These are phyloP conservation scores for Nakazawaea ernobii DNA, from an alignment of 805 yeast genomes.

Conservation along the genomic window DNA sequence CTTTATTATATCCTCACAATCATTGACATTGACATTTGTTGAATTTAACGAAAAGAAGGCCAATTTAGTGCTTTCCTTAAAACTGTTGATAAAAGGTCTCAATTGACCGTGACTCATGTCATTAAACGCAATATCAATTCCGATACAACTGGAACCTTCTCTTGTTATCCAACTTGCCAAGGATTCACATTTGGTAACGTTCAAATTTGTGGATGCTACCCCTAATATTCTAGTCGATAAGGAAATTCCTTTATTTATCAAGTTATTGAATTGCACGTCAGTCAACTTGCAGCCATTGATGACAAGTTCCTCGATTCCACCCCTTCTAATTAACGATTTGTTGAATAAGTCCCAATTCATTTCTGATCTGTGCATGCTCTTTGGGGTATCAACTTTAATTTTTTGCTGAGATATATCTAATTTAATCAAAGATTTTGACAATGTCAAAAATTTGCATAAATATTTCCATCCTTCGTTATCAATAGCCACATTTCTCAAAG, in stretches of 20 bases:
- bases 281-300: conserved; percentile 49
- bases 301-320: conserved; percentile 54
- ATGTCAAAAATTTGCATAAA: conserved; percentile 41
- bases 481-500: conserved; percentile 50
- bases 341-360: conserved; percentile 52
- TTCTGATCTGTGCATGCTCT: conserved; percentile 31
- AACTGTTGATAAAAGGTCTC: conserved; percentile 37
- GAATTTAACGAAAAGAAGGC: conserved; percentile 49
- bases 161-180: conserved; percentile 44
- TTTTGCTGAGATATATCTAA: conserved; percentile 54
- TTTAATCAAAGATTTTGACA: conserved; percentile 38
- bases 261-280: conserved; percentile 32
- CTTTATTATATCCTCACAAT: conserved; percentile 33
- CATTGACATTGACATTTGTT: conserved; percentile 34
- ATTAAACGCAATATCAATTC: conserved; percentile 52
- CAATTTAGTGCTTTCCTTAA: conserved; percentile 30
- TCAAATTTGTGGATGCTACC: conserved; percentile 46
- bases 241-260: conserved; percentile 35
- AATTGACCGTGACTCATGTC: conserved; percentile 43
- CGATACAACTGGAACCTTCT: conserved; percentile 40
- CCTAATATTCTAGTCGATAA: conserved; percentile 45
- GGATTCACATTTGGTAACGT: conserved; percentile 31
- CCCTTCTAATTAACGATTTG: conserved; percentile 33
- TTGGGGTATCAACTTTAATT: conserved; percentile 39
- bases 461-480: conserved; percentile 46